These are phyloP conservation scores for Nicotiana benthamiana DNA, from an alignment of 257 asterid genomes.

Conservation along the genomic window DNA sequence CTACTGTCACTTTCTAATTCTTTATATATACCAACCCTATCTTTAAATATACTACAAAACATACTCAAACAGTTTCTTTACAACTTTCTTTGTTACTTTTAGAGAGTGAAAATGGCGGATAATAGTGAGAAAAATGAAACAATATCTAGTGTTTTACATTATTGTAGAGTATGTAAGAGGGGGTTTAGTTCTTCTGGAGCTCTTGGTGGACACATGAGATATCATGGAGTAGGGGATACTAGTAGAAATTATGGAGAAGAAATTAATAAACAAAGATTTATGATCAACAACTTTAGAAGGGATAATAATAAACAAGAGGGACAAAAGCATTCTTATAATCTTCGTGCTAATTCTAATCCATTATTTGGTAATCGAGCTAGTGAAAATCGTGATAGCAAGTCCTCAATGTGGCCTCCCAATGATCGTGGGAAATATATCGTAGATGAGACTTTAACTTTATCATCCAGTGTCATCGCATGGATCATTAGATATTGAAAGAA, in stretches of 20 bases:
- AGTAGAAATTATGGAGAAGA: constrained; percentile 6
- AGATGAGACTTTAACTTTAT: neutral
- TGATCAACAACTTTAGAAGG: neutral
- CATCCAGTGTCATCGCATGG: neutral
- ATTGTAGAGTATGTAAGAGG: constrained; percentile 36
- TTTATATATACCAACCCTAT: constrained; percentile 1
- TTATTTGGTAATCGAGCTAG: constrained; percentile 8
- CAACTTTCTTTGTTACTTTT: neutral
- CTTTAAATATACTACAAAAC: neutral
- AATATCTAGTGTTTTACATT: constrained; percentile 21
- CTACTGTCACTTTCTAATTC: constrained; percentile 19
- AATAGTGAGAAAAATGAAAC: constrained; percentile 11
- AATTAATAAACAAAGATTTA: constrained; percentile 1
- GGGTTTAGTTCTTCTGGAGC: constrained; percentile 47
- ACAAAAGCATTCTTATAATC: constrained; percentile 46
- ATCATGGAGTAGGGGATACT: constrained; percentile 35
- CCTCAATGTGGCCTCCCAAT: neutral
- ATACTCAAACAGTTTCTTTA: neutral
- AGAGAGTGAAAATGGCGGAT: constrained; percentile 12
- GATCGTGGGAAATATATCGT: neutral
- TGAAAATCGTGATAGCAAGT: constrained; percentile 14
- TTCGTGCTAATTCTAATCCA: constrained; percentile 41
- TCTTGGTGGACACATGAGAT: constrained; percentile 58
- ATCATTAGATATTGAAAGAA: constrained; percentile 6
- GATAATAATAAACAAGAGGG: constrained; percentile 10